These are phyloP conservation scores for Penicillium mononematosum DNA, from an alignment of 495 filamentous ascomycete species.

Conservation along the genomic window DNA sequence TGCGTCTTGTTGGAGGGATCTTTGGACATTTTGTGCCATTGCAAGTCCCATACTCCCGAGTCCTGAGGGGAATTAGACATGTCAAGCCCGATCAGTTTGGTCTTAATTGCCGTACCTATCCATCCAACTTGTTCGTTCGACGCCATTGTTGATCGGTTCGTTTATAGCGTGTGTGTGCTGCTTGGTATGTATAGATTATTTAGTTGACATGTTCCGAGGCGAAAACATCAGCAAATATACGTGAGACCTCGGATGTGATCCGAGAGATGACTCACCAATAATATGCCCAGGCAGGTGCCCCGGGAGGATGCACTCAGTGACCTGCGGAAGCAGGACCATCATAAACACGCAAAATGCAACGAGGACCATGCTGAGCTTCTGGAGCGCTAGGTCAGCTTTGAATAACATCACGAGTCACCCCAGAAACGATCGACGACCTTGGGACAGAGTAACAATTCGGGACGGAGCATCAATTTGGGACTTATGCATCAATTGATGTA, in stretches of 20 bases:
- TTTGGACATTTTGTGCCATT: slow-evolving; percentile 16
- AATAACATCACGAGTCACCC: background rate
- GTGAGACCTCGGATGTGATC: slow-evolving; percentile 1
- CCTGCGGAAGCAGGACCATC: background rate
- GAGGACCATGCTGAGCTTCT: no score
- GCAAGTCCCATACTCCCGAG: slow-evolving; percentile 18
- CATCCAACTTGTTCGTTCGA: background rate
- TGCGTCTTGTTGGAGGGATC: background rate
- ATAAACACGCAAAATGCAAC: background rate
- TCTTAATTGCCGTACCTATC: slow-evolving; percentile 6
- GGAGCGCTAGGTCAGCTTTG: background rate
- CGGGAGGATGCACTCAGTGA: background rate
- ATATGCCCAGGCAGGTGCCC: background rate
- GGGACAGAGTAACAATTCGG: no score
- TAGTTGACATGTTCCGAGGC: background rate
- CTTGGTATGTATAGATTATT: background rate
- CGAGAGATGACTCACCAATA: slow-evolving; percentile 7
- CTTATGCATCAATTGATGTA: no score
- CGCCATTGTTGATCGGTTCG: background rate
- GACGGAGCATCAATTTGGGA: no score
- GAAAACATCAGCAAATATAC: background rate
- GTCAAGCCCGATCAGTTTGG: no score
- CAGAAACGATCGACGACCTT: background rate
- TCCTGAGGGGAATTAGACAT: background rate
- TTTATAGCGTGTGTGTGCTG: background rate